A percentile compares a stretch with the other conserved stretches of the same genome.
phyloP scores from a whole-genome alignment of 23 red algal genomes.

The Chondrus crispus region DNA sequence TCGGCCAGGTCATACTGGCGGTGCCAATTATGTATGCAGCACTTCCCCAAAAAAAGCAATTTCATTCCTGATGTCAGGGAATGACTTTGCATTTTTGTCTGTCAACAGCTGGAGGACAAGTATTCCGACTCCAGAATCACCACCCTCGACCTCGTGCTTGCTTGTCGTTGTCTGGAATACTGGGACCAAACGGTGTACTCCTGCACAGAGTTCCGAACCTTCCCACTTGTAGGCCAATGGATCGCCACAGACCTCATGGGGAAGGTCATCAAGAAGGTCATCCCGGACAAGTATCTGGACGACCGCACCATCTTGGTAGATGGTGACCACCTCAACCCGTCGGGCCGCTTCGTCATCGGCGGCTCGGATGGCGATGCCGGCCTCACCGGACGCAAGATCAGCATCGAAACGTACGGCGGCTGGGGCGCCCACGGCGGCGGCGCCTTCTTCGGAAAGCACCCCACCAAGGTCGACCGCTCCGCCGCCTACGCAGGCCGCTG shows the following conservation, averaged over 20 bases:
- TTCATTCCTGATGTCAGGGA: too few relatives aligned
- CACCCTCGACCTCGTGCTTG: too few relatives aligned
- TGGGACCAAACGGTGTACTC: too few relatives aligned
- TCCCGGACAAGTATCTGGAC: slow-evolving; percentile 89
- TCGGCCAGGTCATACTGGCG: too few relatives aligned
- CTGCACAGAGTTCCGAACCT: too few relatives aligned
- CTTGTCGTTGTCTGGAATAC: too few relatives aligned
- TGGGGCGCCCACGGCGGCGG: slow-evolving; percentile 99
- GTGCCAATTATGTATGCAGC: too few relatives aligned
- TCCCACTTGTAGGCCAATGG: too few relatives aligned
- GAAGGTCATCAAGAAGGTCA: slow-evolving; percentile 94
- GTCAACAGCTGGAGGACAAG: too few relatives aligned
- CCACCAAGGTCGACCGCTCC: slow-evolving; percentile 97
- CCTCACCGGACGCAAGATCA: slow-evolving; percentile 99
- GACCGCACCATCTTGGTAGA: slow-evolving; percentile 78
- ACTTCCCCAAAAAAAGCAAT: too few relatives aligned
- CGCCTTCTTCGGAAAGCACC: slow-evolving; percentile 99
- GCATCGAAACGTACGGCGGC: slow-evolving; percentile 99
- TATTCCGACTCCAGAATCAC: too few relatives aligned
- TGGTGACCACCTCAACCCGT: slow-evolving; percentile 98
- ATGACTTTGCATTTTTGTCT: too few relatives aligned
- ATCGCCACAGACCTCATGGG: slow-evolving; percentile 91
- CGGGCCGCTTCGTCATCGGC: slow-evolving; percentile 94
- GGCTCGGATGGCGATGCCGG: slow-evolving; percentile 97
- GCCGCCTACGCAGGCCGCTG: slow-evolving; percentile 97